Evolutionary conservation across 768 basidiomycete genomes (phyloP).

Genomic region (Sistotremastrum suecicum): DNA sequence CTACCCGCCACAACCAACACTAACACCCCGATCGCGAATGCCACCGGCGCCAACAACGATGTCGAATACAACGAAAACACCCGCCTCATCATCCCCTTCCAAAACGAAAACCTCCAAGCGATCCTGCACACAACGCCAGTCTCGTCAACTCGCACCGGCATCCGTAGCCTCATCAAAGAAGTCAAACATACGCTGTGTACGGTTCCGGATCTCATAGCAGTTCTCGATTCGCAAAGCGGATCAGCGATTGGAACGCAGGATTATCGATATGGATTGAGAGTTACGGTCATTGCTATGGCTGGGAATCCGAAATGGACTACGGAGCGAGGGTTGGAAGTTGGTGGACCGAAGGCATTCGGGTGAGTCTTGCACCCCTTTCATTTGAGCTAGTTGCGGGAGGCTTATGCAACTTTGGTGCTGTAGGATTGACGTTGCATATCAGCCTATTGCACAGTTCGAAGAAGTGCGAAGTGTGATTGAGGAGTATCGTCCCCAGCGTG

Average conservation of each 20-base stretch:
- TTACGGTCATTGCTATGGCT: slow-evolving; percentile 32
- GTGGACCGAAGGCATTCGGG: slow-evolving; percentile 43
- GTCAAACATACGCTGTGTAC: slow-evolving; percentile 30
- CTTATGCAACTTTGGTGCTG: slow-evolving; percentile 4
- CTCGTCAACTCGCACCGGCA: no score
- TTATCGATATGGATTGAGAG: slow-evolving; percentile 46
- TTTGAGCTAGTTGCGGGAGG: slow-evolving; percentile 4
- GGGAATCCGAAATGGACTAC: slow-evolving; percentile 46
- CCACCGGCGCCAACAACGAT: neutral
- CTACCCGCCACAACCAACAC: slow-evolving; percentile 29
- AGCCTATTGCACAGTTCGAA: slow-evolving; percentile 25
- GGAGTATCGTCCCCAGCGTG: slow-evolving; percentile 22
- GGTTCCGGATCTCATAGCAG: slow-evolving; percentile 53
- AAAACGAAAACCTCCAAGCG: slow-evolving; percentile 47
- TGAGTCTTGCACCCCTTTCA: slow-evolving; percentile 10
- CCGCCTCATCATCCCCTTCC: slow-evolving; percentile 37
- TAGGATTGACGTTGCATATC: slow-evolving; percentile 20
- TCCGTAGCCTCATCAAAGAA: neutral
- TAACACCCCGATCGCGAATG: neutral
- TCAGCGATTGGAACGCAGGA: slow-evolving; percentile 49
- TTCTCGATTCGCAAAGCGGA: slow-evolving; percentile 49
- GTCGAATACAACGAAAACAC: neutral
- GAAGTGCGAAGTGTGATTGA: slow-evolving; percentile 34
- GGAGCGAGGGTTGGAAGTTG: slow-evolving; percentile 31
- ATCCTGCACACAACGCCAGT: slow-evolving; percentile 11